Conservation (phyloP, 352 stramenopile species). For the Chrysophaeum taylorii region DNA sequence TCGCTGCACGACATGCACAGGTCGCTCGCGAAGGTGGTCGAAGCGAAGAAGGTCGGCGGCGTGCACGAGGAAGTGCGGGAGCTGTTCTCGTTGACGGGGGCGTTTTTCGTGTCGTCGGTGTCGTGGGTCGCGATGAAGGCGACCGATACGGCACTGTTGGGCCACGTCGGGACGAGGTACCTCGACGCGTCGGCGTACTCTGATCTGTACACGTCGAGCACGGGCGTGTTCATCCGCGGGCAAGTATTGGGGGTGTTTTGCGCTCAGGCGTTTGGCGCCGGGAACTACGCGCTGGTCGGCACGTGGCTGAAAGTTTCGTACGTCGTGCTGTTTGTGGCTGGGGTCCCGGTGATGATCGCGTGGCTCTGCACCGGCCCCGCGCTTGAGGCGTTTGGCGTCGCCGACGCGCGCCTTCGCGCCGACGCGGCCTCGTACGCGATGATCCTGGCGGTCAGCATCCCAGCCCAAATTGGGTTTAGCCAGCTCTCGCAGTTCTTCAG, state of each 20-base stretch:
- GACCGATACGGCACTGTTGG: constrained; percentile 43
- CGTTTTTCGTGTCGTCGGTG: neutral
- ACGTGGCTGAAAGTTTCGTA: constrained; percentile 47
- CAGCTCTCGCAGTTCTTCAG: constrained; percentile 51
- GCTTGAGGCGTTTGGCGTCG: constrained; percentile 37
- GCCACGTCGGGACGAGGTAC: constrained; percentile 44
- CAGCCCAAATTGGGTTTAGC: constrained; percentile 34
- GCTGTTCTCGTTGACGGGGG: neutral
- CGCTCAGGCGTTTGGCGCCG: constrained; percentile 41
- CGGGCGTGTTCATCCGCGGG: constrained; percentile 39
- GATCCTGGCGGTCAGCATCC: constrained; percentile 42
- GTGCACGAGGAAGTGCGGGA: neutral
- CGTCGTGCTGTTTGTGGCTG: constrained; percentile 33
- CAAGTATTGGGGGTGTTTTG: constrained; percentile 45
- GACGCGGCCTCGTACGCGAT: constrained; percentile 47
- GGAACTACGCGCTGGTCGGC: constrained; percentile 47
- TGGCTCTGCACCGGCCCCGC: constrained; percentile 44
- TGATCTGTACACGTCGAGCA: constrained; percentile 48
- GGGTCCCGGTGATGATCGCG: constrained; percentile 38
- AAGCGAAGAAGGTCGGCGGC: too few species aligned
- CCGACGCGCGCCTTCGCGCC: constrained; percentile 30
- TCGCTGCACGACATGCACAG: too few species aligned
- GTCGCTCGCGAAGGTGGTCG: too few species aligned
- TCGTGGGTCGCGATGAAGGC: constrained; percentile 34
- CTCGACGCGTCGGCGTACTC: constrained; percentile 44